Evolutionary conservation across 2,329 filamentous ascomycete species (phyloP).

Genomic region (Purpureocillium lavendulum): DNA sequence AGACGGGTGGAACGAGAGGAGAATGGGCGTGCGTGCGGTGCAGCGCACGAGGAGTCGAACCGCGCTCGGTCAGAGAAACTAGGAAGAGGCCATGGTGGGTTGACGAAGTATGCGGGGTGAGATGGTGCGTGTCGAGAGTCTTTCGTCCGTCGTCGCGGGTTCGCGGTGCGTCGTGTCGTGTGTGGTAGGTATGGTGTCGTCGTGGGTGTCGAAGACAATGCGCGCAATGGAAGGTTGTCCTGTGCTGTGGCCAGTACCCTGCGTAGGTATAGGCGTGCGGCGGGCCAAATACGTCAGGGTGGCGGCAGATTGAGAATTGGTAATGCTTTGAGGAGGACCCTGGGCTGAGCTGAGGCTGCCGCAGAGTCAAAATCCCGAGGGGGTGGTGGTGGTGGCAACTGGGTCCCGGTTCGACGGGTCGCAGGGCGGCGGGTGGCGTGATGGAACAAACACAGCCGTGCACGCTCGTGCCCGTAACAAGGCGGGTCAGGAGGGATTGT

Average conservation of each 20-base stretch:
- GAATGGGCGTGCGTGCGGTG: no score
- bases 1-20: not conserved
- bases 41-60: not conserved
- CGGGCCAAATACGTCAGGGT: conserved; percentile 3
- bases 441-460: not conserved
- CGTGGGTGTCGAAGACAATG: no score
- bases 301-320: not conserved
- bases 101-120: not conserved
- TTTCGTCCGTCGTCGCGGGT: no score
- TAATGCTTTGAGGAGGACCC: not conserved
- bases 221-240: no score
- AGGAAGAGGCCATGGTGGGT: not conserved
- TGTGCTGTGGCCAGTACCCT: no score
- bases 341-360: not conserved
- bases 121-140: no score
- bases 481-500: no score
- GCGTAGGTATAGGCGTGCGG: no score
- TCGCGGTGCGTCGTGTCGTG: no score
- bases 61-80: not conserved
- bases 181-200: no score
- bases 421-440: not conserved
- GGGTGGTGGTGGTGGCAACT: conserved; percentile 5
- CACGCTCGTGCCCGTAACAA: not conserved
- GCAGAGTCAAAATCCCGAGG: not conserved
- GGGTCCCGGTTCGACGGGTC: conserved; percentile 4